Evolutionary conservation across 1,284 basidiomycete genomes (phyloP).

Genomic region (Trichosporon asahii): DNA sequence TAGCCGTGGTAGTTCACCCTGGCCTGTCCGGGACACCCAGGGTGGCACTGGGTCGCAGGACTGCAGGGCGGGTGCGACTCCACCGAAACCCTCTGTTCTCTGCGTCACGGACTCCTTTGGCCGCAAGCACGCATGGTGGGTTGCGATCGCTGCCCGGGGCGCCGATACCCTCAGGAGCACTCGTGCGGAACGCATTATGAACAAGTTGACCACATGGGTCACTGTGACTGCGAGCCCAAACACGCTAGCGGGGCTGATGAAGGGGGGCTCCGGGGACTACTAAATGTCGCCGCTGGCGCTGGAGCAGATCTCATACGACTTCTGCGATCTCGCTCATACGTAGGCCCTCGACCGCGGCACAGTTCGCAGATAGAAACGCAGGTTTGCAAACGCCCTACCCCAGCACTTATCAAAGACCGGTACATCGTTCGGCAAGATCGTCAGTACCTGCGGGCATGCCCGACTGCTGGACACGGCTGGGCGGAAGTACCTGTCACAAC

Average conservation of each 20-base stretch:
- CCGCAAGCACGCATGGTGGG: not conserved
- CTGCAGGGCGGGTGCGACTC: too few relatives aligned
- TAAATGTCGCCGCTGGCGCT: not conserved
- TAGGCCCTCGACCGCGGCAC: not conserved
- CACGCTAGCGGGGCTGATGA: not conserved
- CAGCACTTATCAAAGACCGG: too few relatives aligned
- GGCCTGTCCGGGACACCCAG: too few relatives aligned
- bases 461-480: not conserved
- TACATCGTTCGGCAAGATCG: not conserved
- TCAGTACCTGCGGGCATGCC: not conserved
- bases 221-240: not conserved
- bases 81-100: not conserved
- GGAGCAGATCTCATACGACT: not conserved
- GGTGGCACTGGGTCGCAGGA: not conserved
- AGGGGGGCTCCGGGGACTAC: not conserved
- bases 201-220: not conserved
- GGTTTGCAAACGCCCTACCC: too few relatives aligned
- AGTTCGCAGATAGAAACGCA: not conserved
- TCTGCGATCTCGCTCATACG: too few relatives aligned
- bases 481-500: not conserved
- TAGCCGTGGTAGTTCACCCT: not conserved
- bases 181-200: not conserved
- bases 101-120: not conserved
- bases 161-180: not conserved
- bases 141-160: not conserved